Base-by-base conservation (phyloP, 2,329 filamentous ascomycete genomes). In the Bipolaris victoriae region DNA sequence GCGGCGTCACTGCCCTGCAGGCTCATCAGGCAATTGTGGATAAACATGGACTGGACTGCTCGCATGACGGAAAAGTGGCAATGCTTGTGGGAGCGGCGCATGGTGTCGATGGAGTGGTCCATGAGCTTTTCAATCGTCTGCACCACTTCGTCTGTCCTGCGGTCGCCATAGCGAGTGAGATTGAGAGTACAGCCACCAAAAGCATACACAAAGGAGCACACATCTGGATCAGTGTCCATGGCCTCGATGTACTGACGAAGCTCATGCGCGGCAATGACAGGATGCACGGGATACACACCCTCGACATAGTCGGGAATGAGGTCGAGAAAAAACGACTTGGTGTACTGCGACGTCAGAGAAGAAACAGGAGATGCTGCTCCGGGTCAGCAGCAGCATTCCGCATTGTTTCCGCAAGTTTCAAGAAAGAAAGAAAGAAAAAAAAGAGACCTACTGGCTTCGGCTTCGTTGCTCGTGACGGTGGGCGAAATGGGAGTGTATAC, bases 11-110 rank as follows among this genome's bases (percentile, higher is more conserved):
- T 76, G 13, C 79, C 78, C 41, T 79, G 78, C 35, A 83, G 74
- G 3, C 77, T 78, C 77, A 84, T 81, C 37, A 81, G 76, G 64
- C 78, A 81, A 57, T 84, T 84, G 62, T 84, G 80, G 35, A 84
- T 77, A 59, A 83, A 84, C 43, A 84, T 73, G 37, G 78, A 81
- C n/a, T 80, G 82, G 75, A 83, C 80, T 13, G 81, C 77, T 36
- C 79, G 76, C 56, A 80, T 77, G 31, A 82, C 75, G 0, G 78
- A 79, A 10, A 79, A 75, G 1, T 75, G 73, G 3, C 77, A 73
- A n/a, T 78, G 76, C 5, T 74, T 72, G 11, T 69, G 65, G 1
- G 77, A 62, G n/a, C 78, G 76, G 9, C 76, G 69, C 11, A 77
- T 74, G 6, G 72, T 62, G 66, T 74, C 57, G 68, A 77, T 68